These are phyloP conservation scores for Coemansia sp. DNA, from an alignment of 192 early-diverging fungal genomes.

Conservation along the genomic window DNA sequence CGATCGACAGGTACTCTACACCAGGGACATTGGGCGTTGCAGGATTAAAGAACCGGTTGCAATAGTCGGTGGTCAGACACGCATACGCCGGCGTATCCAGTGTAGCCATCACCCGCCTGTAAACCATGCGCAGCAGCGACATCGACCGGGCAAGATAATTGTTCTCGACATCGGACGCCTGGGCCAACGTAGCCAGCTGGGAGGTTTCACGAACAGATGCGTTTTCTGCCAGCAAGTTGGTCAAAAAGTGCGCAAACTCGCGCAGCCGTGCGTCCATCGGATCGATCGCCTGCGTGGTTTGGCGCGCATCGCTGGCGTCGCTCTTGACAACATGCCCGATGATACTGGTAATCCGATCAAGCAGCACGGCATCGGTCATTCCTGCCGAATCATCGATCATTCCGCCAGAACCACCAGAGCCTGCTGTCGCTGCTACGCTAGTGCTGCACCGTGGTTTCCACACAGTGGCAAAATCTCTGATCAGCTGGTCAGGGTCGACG, in stretches of 20 bases:
- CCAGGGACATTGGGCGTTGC: constrained; percentile 74
- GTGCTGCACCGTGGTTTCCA: constrained; percentile 23
- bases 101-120: constrained; percentile 61
- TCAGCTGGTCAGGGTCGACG: constrained; percentile 47
- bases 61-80: constrained; percentile 88
- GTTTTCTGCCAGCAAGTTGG: constrained; percentile 37
- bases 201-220: constrained; percentile 38
- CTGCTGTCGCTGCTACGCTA: constrained; percentile 1
- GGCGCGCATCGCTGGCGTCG: neutral
- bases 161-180: constrained; percentile 18
- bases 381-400: neutral
- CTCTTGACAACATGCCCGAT: constrained; percentile 29
- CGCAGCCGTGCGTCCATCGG: constrained; percentile 34
- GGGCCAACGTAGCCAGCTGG: constrained; percentile 26
- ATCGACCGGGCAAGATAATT: constrained; percentile 39
- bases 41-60: constrained; percentile 81
- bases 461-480: constrained; percentile 51
- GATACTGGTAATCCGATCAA: constrained; percentile 32
- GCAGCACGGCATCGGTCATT: constrained; percentile 21
- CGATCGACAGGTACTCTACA: constrained; percentile 82
- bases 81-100: constrained; percentile 89
- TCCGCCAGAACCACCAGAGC: neutral
- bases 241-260: constrained; percentile 49
- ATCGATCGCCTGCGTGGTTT: constrained; percentile 18
- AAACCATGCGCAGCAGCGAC: constrained; percentile 45